Evolutionary conservation across 2,329 filamentous ascomycete genomes (phyloP), one percentile per base, ranked within the genome.

Genomic region (Fusarium algeriense): DNA sequence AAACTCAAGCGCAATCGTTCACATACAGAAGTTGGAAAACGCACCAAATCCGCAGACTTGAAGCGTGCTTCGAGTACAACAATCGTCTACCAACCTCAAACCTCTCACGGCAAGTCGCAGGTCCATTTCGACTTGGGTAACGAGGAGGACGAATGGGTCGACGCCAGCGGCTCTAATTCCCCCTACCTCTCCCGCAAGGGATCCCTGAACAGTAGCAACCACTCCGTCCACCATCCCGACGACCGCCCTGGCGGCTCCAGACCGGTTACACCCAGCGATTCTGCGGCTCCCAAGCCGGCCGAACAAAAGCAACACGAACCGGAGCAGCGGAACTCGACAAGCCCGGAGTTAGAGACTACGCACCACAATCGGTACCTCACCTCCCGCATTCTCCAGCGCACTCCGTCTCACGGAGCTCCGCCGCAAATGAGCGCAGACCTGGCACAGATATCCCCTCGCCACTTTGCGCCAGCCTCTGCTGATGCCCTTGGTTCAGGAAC

Each of bases 351-450:
- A 61, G 80, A 84, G 63, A 83, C 81, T 34, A 76, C 80, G 17
- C 83, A 85, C 38, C 90, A 91, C 75, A 90, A 89, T 66, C 88
- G 90, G 73, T 88, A 91, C 67, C 86, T 93, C 55, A 93, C 91
- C 10, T 90, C 90, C 34, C 86, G 90, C 64, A 80, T 93, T 40
- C 84, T 94, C 4, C 88, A 91, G 76, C 87, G 91, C 71, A 89
- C 85, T 13, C 86, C 89, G 1, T 90, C 89, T 10, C 85, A 89
- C 67, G 85, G 87, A 67, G 86, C 88, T 6, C 88, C 90, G 38
- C 90, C 89, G 41, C 86, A 90, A 77, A 91, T 92, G 86, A 91
- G 90, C 11, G 82, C 86, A 64, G 86, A 91, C 66, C 82, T 79
- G 77, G 85, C 73, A 60, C 81, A 79, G 60, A 82, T 83, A 13